Conservation (phyloP, 768 basidiomycete genomes). For the Candolleomyces aberdarensis region DNA sequence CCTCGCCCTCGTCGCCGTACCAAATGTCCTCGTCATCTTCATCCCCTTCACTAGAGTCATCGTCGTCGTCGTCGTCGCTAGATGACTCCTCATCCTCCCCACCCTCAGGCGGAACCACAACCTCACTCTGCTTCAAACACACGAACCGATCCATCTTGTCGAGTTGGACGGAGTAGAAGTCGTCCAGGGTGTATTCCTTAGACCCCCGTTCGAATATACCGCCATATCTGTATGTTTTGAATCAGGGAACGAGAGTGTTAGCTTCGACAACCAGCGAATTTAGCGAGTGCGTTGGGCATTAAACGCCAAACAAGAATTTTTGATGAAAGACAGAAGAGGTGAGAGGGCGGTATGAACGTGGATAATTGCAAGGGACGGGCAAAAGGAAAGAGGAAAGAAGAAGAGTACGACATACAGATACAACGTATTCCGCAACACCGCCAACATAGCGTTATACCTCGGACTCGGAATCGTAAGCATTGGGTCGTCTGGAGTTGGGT, state of each 20-base stretch:
- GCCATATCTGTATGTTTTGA: constrained; percentile 74
- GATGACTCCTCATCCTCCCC: constrained; percentile 62
- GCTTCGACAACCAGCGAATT: no score
- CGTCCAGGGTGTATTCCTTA: constrained; percentile 85
- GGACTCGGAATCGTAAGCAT: constrained; percentile 59
- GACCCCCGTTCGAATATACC: constrained; percentile 84
- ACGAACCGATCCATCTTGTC: constrained; percentile 81
- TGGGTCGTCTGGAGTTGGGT: constrained; percentile 43
- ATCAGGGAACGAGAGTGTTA: background rate
- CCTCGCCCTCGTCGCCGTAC: constrained; percentile 46
- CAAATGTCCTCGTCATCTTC: constrained; percentile 45
- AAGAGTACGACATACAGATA: constrained; percentile 60
- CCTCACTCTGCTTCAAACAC: constrained; percentile 67
- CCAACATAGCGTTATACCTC: constrained; percentile 87
- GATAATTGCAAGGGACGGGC: no score
- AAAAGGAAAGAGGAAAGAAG: no score
- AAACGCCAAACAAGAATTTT: no score
- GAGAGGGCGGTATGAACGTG: background rate
- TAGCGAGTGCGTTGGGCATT: no score
- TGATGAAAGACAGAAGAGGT: background rate
- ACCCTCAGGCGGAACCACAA: constrained; percentile 54
- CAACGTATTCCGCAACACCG: constrained; percentile 77
- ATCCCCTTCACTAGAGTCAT: constrained; percentile 38
- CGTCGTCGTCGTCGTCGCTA: constrained; percentile 55
- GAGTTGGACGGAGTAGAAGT: constrained; percentile 76